Evolutionary conservation across 2,329 filamentous ascomycete species (phyloP), one percentile per base, ranked within the genome.

Genomic region (Aspergillus hiratsukae): DNA sequence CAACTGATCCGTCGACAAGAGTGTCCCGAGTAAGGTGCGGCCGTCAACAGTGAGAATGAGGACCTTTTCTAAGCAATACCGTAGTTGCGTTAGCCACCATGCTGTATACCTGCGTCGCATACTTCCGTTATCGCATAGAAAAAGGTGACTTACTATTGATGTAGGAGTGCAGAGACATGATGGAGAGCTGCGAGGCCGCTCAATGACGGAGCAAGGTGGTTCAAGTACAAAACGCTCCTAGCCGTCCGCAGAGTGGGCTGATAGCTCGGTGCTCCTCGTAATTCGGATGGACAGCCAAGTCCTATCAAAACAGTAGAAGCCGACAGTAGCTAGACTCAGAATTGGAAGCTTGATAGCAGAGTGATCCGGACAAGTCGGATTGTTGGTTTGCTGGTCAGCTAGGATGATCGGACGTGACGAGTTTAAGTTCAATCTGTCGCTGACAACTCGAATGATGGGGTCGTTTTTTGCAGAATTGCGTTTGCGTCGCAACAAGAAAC

Each of bases 31-130:
- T 23, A 93, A 78, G 49, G 90, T 96, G 66, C 93, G 87, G 52
- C 93, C 94, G 76, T 97, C 94, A 65, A 90, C 88, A 28, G 94
- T 97, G 61, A 97, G 84, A 69, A 97, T 88, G 57, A 92, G 82
- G 66, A 97, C 90, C 75, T 91, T 95, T 77, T 96, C 94, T 97
- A 69, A 43, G 1, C 31, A 27, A 40, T 29, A 35, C 43, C 52
- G 41, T 8, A 41, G 19, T 3, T 17, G 6, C 25, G 49, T 59
- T 62, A 67, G 62, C 37, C 19, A 23, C n/a, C 61, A 61, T 29
- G 48, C n/a, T 31, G 19, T 14, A 31, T 23, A 9, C 27, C 10
- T 23, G 49, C 27, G 51, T 28, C 21, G 51, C 35, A 48, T 45
- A 11, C 17, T 23, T 28, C 46, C 23, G 7, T 37, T 19, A 27